Conservation (phyloP, 768 basidiomycete species). For the Postia placenta region DNA sequence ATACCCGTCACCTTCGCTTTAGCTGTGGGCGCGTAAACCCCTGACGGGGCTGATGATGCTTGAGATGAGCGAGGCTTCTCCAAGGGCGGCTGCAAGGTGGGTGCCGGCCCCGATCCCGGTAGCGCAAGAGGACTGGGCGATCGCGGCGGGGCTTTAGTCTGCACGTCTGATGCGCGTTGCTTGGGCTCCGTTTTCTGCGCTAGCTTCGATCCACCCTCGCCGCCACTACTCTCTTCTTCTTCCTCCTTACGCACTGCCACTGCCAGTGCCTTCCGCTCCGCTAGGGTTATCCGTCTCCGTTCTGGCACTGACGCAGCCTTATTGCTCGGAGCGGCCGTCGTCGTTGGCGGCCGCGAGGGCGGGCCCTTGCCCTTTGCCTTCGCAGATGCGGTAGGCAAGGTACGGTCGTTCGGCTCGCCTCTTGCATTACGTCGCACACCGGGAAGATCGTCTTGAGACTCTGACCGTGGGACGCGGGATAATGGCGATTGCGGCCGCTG, state of each 20-base stretch:
- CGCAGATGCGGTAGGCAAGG: too few relatives aligned
- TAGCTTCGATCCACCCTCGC: constrained; percentile 6
- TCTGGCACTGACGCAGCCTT: too few relatives aligned
- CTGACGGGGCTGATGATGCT: neutral
- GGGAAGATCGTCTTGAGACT: neutral
- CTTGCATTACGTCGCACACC: too few relatives aligned
- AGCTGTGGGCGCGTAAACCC: neutral
- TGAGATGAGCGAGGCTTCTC: constrained; percentile 1
- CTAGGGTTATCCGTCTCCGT: too few relatives aligned
- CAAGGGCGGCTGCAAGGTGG: neutral
- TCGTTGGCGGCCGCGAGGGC: too few relatives aligned
- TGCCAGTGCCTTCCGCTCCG: too few relatives aligned
- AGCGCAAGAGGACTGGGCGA: neutral
- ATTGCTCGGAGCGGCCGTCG: too few relatives aligned
- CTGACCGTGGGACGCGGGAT: too few relatives aligned
- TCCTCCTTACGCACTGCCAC: constrained; percentile 11
- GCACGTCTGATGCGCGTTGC: neutral
- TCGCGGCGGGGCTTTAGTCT: too few relatives aligned
- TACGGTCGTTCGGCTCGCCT: too few relatives aligned
- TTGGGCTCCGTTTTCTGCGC: neutral
- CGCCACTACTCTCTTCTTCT: constrained; percentile 22
- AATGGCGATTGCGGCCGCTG: too few relatives aligned
- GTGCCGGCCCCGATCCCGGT: constrained; percentile 5
- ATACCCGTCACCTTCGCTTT: constrained; percentile 2
- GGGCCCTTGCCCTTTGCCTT: too few relatives aligned